Base-by-base conservation (phyloP, 2,329 filamentous ascomycete species). In the Aspergillus sp. region DNA sequence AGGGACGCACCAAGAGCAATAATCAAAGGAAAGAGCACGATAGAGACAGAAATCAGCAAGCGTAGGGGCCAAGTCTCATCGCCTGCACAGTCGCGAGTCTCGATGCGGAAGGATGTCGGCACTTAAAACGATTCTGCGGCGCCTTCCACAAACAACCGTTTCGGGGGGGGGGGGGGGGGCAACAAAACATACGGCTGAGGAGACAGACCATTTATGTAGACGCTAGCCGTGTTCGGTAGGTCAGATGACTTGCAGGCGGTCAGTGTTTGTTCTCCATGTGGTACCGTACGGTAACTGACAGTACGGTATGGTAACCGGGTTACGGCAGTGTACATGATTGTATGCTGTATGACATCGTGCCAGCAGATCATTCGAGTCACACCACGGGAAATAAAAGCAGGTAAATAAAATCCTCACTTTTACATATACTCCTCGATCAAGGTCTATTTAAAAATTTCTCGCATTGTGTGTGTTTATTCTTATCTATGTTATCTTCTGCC, bases 1-100 rank as follows among this genome's bases (percentile, higher is more conserved):
- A 59, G 58, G 60, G 56, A 54, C 54, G 46, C 42, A 43, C 49
- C 45, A 39, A 54, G 46, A 27, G 44, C 19, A 43, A 45, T 33
- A 42, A 19, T 22, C 30, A 44, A 44, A 45, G 10, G 27, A 33
- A 23, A 48, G 20, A 48, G 23, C 25, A 27, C 46, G 15, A 52
- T 0, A 37, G 20, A 19, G 17, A 12, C 57, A 48, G 58, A 37
- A 54, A 43, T 53, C 49, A 41, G 20, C 38, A 41, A 30, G 20
- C 23, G 15, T 23, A 17, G 23, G 2, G 12, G 22, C 32, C 7
- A 23, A 32, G 35, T 6, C n/a, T 12, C 39, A 41, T 41, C 22
- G 20, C 39, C 7, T 41, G 39, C 10, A 22, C 37, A 43, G 15
- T 15, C 41, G 9, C 23, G 41, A 43, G 41, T 43, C 41, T 20